These are phyloP conservation scores for Chrysanthemum seticuspe DNA, from an alignment of 129 eudicot genomes.

Conservation along the genomic window DNA sequence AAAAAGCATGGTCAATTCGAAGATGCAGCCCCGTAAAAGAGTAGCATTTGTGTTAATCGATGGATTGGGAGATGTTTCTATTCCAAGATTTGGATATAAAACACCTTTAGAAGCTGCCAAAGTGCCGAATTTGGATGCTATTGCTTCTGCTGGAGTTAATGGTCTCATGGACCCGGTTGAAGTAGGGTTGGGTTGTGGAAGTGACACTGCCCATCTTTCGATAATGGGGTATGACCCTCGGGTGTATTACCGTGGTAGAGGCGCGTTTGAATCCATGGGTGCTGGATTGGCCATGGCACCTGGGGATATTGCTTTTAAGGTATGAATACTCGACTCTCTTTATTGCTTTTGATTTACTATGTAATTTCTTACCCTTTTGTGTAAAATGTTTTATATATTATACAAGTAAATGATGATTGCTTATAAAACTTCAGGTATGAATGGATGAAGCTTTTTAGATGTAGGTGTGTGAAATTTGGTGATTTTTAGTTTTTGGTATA, in stretches of 20 bases:
- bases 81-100: slow-evolving; percentile 74
- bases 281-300: slow-evolving; percentile 98
- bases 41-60: slow-evolving; percentile 91
- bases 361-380: not conserved
- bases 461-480: not conserved
- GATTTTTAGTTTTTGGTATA: not conserved
- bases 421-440: not conserved
- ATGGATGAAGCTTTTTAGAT: not conserved
- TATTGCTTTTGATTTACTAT: slow-evolving; percentile 1
- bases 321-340: slow-evolving; percentile 23
- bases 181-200: slow-evolving; percentile 86
- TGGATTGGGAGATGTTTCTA: slow-evolving; percentile 92
- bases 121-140: slow-evolving; percentile 72
- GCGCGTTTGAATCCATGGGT: slow-evolving; percentile 97
- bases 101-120: slow-evolving; percentile 81
- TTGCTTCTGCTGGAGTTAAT: slow-evolving; percentile 90
- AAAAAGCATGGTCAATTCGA: slow-evolving; percentile 43
- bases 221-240: slow-evolving; percentile 90
- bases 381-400: not conserved
- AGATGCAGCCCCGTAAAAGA: slow-evolving; percentile 48
- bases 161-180: slow-evolving; percentile 99
- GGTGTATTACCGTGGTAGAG: slow-evolving; percentile 89
- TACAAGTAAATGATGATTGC: not conserved
- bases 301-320: slow-evolving; percentile 96
- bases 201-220: slow-evolving; percentile 95